phyloP scores from a whole-genome alignment of 1,139 yeast species.

The Saccharomyces hybrid region DNA sequence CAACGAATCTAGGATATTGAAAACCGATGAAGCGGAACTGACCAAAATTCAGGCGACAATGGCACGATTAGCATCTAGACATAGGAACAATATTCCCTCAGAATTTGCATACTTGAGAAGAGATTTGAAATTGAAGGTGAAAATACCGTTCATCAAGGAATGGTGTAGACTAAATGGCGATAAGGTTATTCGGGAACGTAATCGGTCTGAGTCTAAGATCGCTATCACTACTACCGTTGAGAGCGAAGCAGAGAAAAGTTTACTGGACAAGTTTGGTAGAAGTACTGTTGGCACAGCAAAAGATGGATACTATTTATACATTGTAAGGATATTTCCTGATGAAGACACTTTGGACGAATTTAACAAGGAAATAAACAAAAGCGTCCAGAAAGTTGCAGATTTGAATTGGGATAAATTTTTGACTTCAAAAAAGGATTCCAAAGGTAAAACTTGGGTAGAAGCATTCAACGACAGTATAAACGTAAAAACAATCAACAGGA shows the following conservation, averaged over 20 bases:
- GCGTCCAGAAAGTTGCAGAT: constrained; percentile 31
- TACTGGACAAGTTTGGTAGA: constrained; percentile 9
- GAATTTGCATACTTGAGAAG: constrained; percentile 36
- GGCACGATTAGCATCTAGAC: background rate
- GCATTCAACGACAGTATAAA: constrained; percentile 27
- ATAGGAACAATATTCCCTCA: constrained; percentile 30
- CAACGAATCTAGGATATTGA: constrained; percentile 4
- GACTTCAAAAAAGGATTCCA: constrained; percentile 3
- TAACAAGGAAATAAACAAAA: constrained; percentile 28
- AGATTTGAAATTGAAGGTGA: constrained; percentile 38
- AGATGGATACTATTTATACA: constrained; percentile 45
- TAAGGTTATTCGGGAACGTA: constrained; percentile 15
- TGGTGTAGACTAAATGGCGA: constrained; percentile 25
- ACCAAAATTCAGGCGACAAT: constrained; percentile 3
- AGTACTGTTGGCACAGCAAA: constrained; percentile 21
- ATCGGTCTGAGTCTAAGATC: background rate
- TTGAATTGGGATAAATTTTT: constrained; percentile 17
- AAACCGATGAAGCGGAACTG: constrained; percentile 7
- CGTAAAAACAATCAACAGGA: constrained; percentile 17
- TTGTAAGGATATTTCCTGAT: constrained; percentile 37
- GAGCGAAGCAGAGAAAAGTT: background rate
- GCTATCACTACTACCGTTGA: constrained; percentile 8
- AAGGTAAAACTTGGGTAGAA: constrained; percentile 25
- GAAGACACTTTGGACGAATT: constrained; percentile 32
- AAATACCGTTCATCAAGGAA: constrained; percentile 30